Evolutionary conservation across 2,329 filamentous ascomycete species (phyloP), one percentile per base, ranked within the genome.

Genomic region (Tolypocladium nubicola): DNA sequence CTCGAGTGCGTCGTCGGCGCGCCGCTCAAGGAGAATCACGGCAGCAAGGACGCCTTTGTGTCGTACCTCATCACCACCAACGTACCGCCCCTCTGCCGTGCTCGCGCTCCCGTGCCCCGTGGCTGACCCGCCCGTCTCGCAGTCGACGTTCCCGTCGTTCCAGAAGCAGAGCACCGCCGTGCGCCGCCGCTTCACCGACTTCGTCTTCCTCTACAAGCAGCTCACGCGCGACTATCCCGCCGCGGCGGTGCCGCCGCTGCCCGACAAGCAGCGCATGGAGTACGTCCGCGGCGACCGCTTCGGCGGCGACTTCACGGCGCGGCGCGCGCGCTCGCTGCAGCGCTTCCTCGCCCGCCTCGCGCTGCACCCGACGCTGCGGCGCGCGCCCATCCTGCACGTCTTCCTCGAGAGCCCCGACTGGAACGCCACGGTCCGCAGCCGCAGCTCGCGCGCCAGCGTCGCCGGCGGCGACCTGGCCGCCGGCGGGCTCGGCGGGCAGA

Each of bases 191-290:
- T 99, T 97, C 75, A 97, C 93, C 65, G 94, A 99, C 76, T 99
- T 99, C 70, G 87, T 95, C 64, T 99, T 96, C 71, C 84, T 99
- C 61, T 97, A 90, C 77, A 97, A 96, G 74, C 87, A 89, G 38
- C 85, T 99, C 55, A 85, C 81, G 61, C 86, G 86, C 69, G 92
- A 97, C 71, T 97, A 90, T 67, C 90, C 91, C 59, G 89, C 90
- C 75, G 90, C 88, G 72, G 94, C 94, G 53, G 90, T 99, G 4
- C 94, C 94, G 37, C 94, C 94, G 52, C 79, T 99, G 56, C 94
- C 94, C 56, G 94, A 97, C 75, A 99, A 97, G 79, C 93, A 97
- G 79, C 95, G 95, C 75, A 96, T 99, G 89, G 91, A 96, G 69
- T 97, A 97, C 69, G 94, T 97, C 55, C 89, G 92, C 40, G 94